Percentiles rank a stretch among this genome's conserved stretches.
These are phyloP conservation scores for Arachnomyces sp. DNA, from an alignment of 2,329 filamentous ascomycete genomes.

Conservation along the genomic window DNA sequence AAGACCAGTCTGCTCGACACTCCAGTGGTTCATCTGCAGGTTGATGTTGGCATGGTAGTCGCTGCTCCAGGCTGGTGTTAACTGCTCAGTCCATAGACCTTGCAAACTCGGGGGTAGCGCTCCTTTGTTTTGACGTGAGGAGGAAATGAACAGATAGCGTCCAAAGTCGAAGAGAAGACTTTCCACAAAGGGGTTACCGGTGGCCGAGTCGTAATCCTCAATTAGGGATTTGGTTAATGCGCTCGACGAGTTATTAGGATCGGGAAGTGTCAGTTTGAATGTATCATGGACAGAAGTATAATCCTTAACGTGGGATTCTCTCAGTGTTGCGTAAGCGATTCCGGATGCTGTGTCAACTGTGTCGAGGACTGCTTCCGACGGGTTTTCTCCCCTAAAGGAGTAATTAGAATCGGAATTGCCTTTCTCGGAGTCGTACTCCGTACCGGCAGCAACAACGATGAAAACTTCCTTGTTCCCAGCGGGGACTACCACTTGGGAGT, in stretches of 20 bases:
- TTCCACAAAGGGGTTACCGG: conserved; percentile 46
- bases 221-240: conserved; percentile 25
- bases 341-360: conserved; percentile 10
- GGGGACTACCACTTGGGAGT: too few species aligned
- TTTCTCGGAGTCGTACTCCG: conserved; percentile 44
- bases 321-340: too few species aligned
- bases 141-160: conserved; percentile 48
- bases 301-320: too few species aligned
- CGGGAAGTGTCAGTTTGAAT: conserved; percentile 36
- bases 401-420: conserved; percentile 39
- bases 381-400: conserved; percentile 45
- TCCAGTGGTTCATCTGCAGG: conserved; percentile 57
- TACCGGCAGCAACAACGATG: conserved; percentile 38
- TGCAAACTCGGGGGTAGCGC: conserved; percentile 51
- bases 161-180: conserved; percentile 47
- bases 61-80: conserved; percentile 43
- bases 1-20: conserved; percentile 46
- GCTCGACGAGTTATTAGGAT: conserved; percentile 10
- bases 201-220: conserved; percentile 20
- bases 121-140: conserved; percentile 37
- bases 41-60: conserved; percentile 57
- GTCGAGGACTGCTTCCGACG: conserved; percentile 29
- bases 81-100: conserved; percentile 47
- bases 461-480: conserved; percentile 1
- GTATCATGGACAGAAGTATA: too few species aligned